phyloP scores from a whole-genome alignment of 768 basidiomycete species.

The Auriculariales sp. region DNA sequence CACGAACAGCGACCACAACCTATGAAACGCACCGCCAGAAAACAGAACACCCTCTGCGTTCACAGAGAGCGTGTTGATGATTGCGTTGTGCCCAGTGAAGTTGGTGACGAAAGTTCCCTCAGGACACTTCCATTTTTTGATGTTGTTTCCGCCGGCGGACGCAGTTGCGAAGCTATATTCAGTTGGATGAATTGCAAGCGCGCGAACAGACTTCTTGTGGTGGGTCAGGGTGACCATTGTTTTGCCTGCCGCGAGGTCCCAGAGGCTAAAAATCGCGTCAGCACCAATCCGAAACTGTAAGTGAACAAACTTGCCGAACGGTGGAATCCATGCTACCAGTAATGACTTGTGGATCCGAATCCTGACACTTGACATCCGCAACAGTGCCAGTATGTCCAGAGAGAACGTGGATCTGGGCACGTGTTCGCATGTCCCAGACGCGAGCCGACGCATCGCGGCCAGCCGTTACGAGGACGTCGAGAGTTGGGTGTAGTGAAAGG shows the following conservation, averaged over 20 bases:
- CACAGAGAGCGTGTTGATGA: slow-evolving; percentile 90
- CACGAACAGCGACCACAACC: neutral
- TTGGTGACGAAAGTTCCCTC: slow-evolving; percentile 94
- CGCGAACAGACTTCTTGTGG: slow-evolving; percentile 95
- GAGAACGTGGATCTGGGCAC: slow-evolving; percentile 87
- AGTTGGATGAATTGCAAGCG: slow-evolving; percentile 87
- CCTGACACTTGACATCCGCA: slow-evolving; percentile 91
- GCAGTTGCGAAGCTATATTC: slow-evolving; percentile 95
- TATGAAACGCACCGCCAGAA: slow-evolving; percentile 61
- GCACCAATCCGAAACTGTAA: neutral
- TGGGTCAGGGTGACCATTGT: slow-evolving; percentile 95
- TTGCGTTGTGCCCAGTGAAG: slow-evolving; percentile 90
- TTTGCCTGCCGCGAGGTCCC: slow-evolving; percentile 97
- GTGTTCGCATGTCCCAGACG: slow-evolving; percentile 99
- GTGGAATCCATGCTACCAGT: slow-evolving; percentile 98
- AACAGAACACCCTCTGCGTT: slow-evolving; percentile 96
- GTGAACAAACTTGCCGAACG: slow-evolving; percentile 41
- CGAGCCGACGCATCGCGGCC: slow-evolving; percentile 94
- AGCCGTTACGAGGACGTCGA: slow-evolving; percentile 88
- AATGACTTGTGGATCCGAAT: slow-evolving; percentile 94
- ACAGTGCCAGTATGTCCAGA: slow-evolving; percentile 91
- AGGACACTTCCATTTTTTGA: slow-evolving; percentile 99
- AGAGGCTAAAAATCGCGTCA: slow-evolving; percentile 38
- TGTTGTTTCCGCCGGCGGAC: slow-evolving; percentile 97
- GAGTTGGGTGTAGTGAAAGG: slow-evolving; percentile 82